Evolutionary conservation across 2,329 filamentous ascomycete species (phyloP), one percentile per base, ranked within the genome.

Genomic region (Onygena corvina): DNA sequence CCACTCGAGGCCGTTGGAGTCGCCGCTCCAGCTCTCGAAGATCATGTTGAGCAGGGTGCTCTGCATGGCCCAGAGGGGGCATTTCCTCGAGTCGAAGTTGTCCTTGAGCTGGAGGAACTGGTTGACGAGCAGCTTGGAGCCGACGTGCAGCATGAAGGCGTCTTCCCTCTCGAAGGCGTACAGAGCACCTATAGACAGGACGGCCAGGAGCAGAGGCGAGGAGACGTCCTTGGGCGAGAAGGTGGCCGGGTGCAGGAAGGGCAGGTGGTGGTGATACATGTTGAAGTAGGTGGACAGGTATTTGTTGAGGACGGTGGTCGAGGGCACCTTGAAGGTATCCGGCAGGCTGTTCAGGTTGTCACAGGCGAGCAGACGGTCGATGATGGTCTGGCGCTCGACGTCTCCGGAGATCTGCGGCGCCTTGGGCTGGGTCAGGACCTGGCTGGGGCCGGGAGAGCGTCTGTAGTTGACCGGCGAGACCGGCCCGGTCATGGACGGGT

Each of bases 11-110:
- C 92, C 92, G 69, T 95, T 96, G 30, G 92, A 84, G 62, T 96
- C 92, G 60, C 92, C 92, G 65, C 92, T 96, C 92, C 92, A 98
- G 73, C 89, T 96, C 49, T 92, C 88, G 65, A 98, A 96, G 57
- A 95, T 83, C 92, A 96, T 96, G 74, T 98, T 98, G 51, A 98
- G 74, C 48, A 98, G 73, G 2, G 89, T 94, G 65, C 86, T 87
- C 66, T 98, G 92, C 87, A 96, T 96, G 44, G 90, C 92, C 90
- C 92, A 96, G 11, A 98, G 70, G 3, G 92, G 92, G 61, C 90
- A 96, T 67, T 95, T 96, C 59, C 90, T 82, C 6, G 92, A 96
- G 73, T 90, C 94, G 67, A 96, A 96, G 69, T 94, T 94, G 66
- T 95, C 89, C 74, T 95, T 95, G 71, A 95, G 93, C 68, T 94